Conservation (phyloP, 768 basidiomycete genomes). For the Sporobolomyces phaffii region DNA sequence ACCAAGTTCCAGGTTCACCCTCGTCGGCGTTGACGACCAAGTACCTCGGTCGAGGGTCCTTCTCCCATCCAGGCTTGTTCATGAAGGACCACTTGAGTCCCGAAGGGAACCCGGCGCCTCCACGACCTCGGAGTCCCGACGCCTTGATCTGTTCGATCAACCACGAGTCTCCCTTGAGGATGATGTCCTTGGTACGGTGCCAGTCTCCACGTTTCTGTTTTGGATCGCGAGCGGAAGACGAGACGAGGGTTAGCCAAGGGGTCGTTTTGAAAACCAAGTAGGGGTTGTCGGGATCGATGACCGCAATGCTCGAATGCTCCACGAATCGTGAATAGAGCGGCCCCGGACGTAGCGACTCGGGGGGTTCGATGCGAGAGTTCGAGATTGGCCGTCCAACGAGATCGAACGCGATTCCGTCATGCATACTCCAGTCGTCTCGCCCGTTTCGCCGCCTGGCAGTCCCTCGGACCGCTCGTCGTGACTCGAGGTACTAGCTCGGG, state of each 20-base stretch:
- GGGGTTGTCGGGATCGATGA: too few relatives aligned
- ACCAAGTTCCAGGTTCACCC: constrained; percentile 92
- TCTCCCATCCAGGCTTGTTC: constrained; percentile 99
- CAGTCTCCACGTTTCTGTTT: constrained; percentile 85
- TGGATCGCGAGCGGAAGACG: background rate
- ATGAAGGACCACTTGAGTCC: constrained; percentile 94
- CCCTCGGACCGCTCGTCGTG: too few relatives aligned
- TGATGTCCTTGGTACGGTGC: constrained; percentile 95
- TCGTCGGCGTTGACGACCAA: constrained; percentile 98
- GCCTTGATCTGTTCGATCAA: constrained; percentile 95
- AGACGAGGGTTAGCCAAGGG: background rate
- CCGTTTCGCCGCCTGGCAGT: background rate
- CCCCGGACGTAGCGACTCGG: too few relatives aligned
- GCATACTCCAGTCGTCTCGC: background rate
- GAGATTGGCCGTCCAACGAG: constrained; percentile 3
- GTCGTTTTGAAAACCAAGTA: background rate
- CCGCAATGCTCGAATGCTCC: too few relatives aligned
- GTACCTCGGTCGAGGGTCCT: constrained; percentile 81
- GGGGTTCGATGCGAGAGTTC: background rate
- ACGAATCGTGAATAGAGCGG: too few relatives aligned
- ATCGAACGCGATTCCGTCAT: background rate
- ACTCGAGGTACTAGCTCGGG: background rate
- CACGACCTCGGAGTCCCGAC: constrained; percentile 88
- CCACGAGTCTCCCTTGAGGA: constrained; percentile 92
- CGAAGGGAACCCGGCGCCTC: constrained; percentile 93